Evolutionary conservation across 2,329 filamentous ascomycete species (phyloP).

Genomic region (Aureobasidium sp.): DNA sequence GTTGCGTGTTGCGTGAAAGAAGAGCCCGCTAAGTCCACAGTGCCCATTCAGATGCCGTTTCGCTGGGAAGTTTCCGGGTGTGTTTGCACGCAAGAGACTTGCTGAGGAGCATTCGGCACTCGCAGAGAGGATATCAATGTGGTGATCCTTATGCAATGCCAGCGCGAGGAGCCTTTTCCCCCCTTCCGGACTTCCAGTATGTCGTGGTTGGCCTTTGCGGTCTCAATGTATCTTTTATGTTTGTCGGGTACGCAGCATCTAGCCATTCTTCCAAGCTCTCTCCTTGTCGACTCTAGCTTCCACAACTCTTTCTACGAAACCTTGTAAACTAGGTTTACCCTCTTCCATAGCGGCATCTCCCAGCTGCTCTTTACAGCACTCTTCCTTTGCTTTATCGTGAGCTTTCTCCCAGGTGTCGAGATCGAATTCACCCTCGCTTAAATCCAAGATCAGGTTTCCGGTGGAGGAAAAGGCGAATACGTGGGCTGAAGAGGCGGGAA

Average conservation of each 20-base stretch:
- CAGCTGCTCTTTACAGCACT: slow-evolving; percentile 48
- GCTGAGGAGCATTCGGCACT: too few relatives aligned
- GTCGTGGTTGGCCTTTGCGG: too few relatives aligned
- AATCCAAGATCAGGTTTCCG: slow-evolving; percentile 63
- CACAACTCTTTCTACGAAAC: slow-evolving; percentile 8
- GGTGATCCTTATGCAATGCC: too few relatives aligned
- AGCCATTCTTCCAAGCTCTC: slow-evolving; percentile 13
- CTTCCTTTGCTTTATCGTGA: slow-evolving; percentile 52
- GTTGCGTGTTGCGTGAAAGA: too few relatives aligned
- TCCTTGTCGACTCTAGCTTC: slow-evolving; percentile 11
- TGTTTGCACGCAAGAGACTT: too few relatives aligned
- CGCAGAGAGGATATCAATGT: too few relatives aligned
- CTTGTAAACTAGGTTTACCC: neutral
- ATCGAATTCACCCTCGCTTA: slow-evolving; percentile 74
- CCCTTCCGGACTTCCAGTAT: too few relatives aligned
- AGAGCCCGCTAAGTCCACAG: too few relatives aligned
- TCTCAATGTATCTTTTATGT: too few relatives aligned
- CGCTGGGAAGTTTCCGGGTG: too few relatives aligned
- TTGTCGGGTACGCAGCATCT: neutral
- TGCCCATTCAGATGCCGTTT: too few relatives aligned
- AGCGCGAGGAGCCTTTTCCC: too few relatives aligned
- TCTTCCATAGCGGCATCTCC: slow-evolving; percentile 32
- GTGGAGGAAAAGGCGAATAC: slow-evolving; percentile 71
- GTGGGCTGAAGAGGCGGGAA: slow-evolving; percentile 62
- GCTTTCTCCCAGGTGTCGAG: slow-evolving; percentile 67